These are phyloP conservation scores for Russula dissimulans DNA, from an alignment of 768 basidiomycete species.

Conservation along the genomic window DNA sequence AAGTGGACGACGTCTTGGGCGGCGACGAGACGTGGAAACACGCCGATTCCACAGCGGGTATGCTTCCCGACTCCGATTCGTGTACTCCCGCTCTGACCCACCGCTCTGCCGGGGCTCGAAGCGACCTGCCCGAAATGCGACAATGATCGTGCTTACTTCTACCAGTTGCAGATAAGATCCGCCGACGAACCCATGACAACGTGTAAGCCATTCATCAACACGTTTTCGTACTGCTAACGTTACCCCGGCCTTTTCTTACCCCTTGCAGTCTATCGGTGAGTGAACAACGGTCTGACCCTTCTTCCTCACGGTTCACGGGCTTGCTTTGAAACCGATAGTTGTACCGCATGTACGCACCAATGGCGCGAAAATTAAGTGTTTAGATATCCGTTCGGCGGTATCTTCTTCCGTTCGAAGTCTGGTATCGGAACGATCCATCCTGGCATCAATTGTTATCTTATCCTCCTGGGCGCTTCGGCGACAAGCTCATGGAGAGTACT, in stretches of 20 bases:
- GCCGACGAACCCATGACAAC: slow-evolving; percentile 87
- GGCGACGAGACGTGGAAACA: slow-evolving; percentile 92
- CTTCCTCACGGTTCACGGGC: background rate
- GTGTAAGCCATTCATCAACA: slow-evolving; percentile 26
- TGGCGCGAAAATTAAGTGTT: slow-evolving; percentile 51
- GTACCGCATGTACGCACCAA: slow-evolving; percentile 51
- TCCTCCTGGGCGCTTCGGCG: background rate
- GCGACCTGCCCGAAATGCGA: slow-evolving; percentile 75
- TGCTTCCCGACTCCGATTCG: background rate
- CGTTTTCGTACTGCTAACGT: background rate
- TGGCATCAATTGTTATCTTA: background rate
- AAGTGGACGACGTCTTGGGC: slow-evolving; percentile 92
- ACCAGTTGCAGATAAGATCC: slow-evolving; percentile 92
- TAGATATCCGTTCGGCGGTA: background rate
- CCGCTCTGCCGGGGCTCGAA: background rate
- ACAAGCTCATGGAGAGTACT: background rate
- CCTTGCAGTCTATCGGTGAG: slow-evolving; percentile 44
- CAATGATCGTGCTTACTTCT: slow-evolving; percentile 78
- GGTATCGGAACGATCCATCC: background rate
- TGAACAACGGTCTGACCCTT: background rate
- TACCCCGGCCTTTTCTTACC: background rate
- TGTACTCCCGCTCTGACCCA: background rate
- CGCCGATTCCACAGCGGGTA: slow-evolving; percentile 80
- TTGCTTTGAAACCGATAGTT: slow-evolving; percentile 31
- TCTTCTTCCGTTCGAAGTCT: background rate